Evolutionary conservation across 768 basidiomycete genomes (phyloP), one percentile per base, ranked within the genome.

Genomic region (Jaapia argillacea): DNA sequence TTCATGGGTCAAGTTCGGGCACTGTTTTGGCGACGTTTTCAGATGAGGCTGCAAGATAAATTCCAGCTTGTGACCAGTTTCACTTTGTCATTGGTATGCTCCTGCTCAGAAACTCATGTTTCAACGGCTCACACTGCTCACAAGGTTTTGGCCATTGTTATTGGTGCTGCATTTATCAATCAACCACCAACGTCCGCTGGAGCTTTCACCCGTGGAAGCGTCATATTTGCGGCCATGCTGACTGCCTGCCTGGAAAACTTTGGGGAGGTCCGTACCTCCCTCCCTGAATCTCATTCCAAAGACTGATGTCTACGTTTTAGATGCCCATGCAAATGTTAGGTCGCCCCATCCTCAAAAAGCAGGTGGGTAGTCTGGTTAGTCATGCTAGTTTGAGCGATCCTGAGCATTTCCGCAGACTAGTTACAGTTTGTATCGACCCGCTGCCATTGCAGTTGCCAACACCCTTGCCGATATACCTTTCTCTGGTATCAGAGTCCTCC

Each of bases 141-240:
- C 28, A 16, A 33, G 28, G 16, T 33, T 16, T 33, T 33, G 28
- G 28, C 28, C 16, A 61, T 86, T 37, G 71, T 86, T 33, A 67
- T 85, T 51, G 89, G 89, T 26, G 79, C 72, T 5, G 76, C 81
- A 5, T 94, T 77, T 66, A 77, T 79, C 54, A 75, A 82, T 39
- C 71, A 84, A 40, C 85, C 87, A 1, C 54, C 71, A 12, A 81
- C 83, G 0, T 76, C 90, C 4, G 71, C 73, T 33, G 91, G 91
- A 24, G 86, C 82, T 0, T 96, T 96, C 64, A 90, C 89, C 21
- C 77, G 90, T 48, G 88, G 87, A 37, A 72, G 85, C 61, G 77
- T 90, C 24, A 74, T 93, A 42, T 91, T 92, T 58, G 61, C 71
- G 28, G 77, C 77, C 13, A 59, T 87, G 45, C 59, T 91, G 36